A percentile compares a stretch with the other conserved stretches of the same genome.
Conservation (phyloP, 495 filamentous ascomycete genomes). For the Xylaria venustula region DNA sequence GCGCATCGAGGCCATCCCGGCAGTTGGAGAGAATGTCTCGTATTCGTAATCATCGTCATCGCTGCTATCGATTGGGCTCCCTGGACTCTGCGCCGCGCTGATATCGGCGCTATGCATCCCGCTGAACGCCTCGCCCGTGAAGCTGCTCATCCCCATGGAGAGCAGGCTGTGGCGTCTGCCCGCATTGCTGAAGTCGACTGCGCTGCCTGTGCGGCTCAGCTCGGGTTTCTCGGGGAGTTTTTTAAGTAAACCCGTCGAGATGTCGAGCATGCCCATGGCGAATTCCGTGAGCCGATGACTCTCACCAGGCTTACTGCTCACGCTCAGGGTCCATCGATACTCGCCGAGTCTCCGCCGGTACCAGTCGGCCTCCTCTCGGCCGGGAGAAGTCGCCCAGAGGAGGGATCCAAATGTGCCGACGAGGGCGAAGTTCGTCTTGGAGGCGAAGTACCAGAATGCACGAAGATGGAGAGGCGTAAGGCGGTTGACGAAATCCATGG, state of each 20-base stretch:
- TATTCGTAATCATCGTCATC: slow-evolving; percentile 46
- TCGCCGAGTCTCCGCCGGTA: slow-evolving; percentile 82
- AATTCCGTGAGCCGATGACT: slow-evolving; percentile 64
- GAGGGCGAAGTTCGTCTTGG: slow-evolving; percentile 76
- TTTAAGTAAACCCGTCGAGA: slow-evolving; percentile 55
- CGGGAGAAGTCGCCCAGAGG: slow-evolving; percentile 82
- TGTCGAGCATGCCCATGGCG: slow-evolving; percentile 72
- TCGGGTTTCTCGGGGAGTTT: slow-evolving; percentile 56
- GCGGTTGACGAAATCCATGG: slow-evolving; percentile 76
- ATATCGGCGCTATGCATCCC: slow-evolving; percentile 38
- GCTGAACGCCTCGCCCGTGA: slow-evolving; percentile 25
- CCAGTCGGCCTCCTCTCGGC: slow-evolving; percentile 91
- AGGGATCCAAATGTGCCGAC: slow-evolving; percentile 80
- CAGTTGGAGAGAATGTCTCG: slow-evolving; percentile 28
- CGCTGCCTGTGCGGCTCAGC: slow-evolving; percentile 42
- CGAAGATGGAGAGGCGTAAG: slow-evolving; percentile 69
- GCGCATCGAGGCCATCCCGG: slow-evolving; percentile 28
- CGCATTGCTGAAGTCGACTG: slow-evolving; percentile 38
- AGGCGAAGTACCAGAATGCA: slow-evolving; percentile 80
- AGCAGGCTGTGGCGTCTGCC: slow-evolving; percentile 37
- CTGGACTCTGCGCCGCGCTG: slow-evolving; percentile 43
- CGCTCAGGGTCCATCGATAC: slow-evolving; percentile 90
- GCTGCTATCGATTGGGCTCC: slow-evolving; percentile 40
- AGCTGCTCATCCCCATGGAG: slow-evolving; percentile 25
- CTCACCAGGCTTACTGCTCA: slow-evolving; percentile 76